Percentiles rank a stretch among this genome's conserved stretches.
These are phyloP conservation scores for Balakata baccata DNA, from an alignment of 345 rosid species.

Conservation along the genomic window DNA sequence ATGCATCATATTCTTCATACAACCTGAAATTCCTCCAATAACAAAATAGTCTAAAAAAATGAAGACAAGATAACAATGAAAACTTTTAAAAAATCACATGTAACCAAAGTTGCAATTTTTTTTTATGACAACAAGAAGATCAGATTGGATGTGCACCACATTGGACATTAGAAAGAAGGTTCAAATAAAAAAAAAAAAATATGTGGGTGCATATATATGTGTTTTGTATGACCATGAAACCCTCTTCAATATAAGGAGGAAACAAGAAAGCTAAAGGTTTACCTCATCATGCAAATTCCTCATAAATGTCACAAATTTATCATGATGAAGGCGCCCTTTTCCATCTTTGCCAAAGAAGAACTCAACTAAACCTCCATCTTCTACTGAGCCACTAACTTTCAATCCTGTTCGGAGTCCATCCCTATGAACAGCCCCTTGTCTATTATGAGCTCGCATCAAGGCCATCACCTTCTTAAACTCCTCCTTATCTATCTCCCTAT, in stretches of 20 bases:
- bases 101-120: background rate
- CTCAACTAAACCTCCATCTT: constrained; percentile 79
- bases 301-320: constrained; percentile 72
- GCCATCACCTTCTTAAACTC: constrained; percentile 95
- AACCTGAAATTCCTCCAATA: background rate
- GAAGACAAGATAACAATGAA: background rate
- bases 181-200: too few species aligned
- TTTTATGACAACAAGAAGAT: background rate
- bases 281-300: constrained; percentile 73
- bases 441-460: constrained; percentile 77
- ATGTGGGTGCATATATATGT: background rate
- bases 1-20: background rate
- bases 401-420: constrained; percentile 68
- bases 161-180: background rate
- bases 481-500: constrained; percentile 70
- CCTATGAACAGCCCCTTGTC: constrained; percentile 72
- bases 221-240: background rate
- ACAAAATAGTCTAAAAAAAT: background rate
- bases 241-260: background rate
- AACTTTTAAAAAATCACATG: background rate
- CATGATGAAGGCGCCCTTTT: constrained; percentile 52
- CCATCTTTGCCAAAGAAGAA: constrained; percentile 90
- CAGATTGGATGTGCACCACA: background rate
- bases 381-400: constrained; percentile 61
- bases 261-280: constrained; percentile 15